A percentile compares a stretch with the other conserved stretches of the same genome.
Conservation (phyloP, 495 filamentous ascomycete species). For the Annulohypoxylon maeteangense region DNA sequence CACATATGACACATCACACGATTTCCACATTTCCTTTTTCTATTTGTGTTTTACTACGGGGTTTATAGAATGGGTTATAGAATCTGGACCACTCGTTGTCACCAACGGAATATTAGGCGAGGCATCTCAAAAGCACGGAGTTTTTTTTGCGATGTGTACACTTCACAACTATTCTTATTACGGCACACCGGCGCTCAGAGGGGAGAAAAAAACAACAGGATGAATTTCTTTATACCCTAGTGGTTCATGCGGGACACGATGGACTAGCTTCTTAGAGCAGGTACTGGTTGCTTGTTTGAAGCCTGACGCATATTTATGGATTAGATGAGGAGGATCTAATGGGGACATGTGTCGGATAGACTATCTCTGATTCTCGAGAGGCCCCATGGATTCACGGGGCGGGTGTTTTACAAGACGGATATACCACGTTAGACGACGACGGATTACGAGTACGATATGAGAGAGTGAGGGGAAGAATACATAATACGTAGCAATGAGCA, state of each 20-base stretch:
- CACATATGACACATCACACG: constrained; percentile 13
- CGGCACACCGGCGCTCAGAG: constrained; percentile 27
- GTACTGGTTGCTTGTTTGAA: constrained; percentile 29
- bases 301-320: constrained; percentile 14
- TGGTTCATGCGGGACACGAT: constrained; percentile 14
- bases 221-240: constrained; percentile 33
- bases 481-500: constrained; percentile 12
- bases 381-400: constrained; percentile 3
- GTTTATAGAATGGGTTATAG: constrained; percentile 34
- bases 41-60: constrained; percentile 1
- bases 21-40: background rate
- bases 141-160: constrained; percentile 17
- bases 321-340: constrained; percentile 33
- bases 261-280: constrained; percentile 26
- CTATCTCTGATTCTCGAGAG: constrained; percentile 13
- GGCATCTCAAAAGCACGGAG: constrained; percentile 25
- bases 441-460: constrained; percentile 13
- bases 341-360: constrained; percentile 10
- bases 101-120: constrained; percentile 21
- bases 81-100: constrained; percentile 34
- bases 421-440: constrained; percentile 21
- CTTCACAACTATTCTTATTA: constrained; percentile 7
- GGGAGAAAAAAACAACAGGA: constrained; percentile 9
- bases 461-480: constrained; percentile 20
- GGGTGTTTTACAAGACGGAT: constrained; percentile 15